These are phyloP conservation scores for Cubamyces sp. DNA, from an alignment of 768 basidiomycete genomes.

Conservation along the genomic window DNA sequence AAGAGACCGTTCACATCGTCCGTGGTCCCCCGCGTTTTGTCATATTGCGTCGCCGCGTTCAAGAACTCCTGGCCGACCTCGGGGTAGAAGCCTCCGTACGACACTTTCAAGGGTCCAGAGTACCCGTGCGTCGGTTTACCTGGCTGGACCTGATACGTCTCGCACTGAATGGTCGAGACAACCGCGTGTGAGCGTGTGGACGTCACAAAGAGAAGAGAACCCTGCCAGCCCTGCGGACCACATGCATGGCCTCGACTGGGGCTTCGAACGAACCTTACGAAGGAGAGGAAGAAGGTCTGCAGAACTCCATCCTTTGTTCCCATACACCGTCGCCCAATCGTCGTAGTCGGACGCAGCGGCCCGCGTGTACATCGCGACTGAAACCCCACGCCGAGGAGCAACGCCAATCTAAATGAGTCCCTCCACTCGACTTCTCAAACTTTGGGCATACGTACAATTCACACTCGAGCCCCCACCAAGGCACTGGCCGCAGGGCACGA, in stretches of 20 bases:
- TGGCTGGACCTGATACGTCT: constrained; percentile 41
- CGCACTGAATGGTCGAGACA: constrained; percentile 34
- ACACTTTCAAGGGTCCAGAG: constrained; percentile 48
- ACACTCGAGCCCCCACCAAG: constrained; percentile 67
- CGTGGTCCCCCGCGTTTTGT: constrained; percentile 23
- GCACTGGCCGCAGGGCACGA: constrained; percentile 51
- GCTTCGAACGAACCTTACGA: constrained; percentile 48
- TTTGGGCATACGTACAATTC: constrained; percentile 48
- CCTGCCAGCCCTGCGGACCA: constrained; percentile 12
- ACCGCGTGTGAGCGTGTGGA: no score
- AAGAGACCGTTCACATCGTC: constrained; percentile 33
- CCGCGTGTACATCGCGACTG: constrained; percentile 56
- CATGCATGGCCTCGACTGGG: background rate
- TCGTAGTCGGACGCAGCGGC: constrained; percentile 69
- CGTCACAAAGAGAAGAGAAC: background rate
- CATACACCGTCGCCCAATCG: constrained; percentile 56
- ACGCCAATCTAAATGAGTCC: no score
- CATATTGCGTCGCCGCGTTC: constrained; percentile 30
- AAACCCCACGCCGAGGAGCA: background rate
- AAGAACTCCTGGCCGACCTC: constrained; percentile 34
- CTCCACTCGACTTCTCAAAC: no score
- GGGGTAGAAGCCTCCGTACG: constrained; percentile 31
- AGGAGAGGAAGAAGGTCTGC: constrained; percentile 60
- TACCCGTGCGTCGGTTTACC: constrained; percentile 48
- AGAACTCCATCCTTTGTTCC: constrained; percentile 66